A percentile compares a stretch with the other conserved stretches of the same genome.
Conservation (phyloP, 129 eudicot genomes). For the Lonicera japonica region DNA sequence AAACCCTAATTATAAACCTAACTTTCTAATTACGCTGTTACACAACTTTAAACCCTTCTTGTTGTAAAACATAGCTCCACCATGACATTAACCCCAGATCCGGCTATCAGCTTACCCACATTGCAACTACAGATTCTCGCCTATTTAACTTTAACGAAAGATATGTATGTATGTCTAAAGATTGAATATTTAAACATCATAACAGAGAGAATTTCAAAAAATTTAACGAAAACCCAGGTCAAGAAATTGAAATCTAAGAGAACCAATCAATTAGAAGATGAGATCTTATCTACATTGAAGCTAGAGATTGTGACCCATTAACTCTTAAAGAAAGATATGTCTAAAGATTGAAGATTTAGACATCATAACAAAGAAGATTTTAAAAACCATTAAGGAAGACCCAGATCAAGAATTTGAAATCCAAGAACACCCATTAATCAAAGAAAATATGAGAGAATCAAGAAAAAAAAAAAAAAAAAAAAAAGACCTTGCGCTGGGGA, state of each 20-base stretch:
- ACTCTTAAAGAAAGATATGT: no score
- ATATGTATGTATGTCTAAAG: no score
- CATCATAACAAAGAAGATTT: no score
- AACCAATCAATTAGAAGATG: not conserved
- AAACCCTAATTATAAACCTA: no score
- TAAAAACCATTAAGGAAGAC: constrained; percentile 4
- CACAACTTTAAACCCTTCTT: no score
- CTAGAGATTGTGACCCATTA: not conserved
- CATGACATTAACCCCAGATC: not conserved
- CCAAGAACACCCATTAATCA: constrained; percentile 1
- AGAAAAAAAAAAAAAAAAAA: not conserved
- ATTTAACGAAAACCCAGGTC: constrained; percentile 7
- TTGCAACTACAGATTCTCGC: not conserved
- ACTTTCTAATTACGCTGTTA: no score
- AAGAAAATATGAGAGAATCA: constrained; percentile 4
- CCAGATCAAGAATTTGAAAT: constrained; percentile 9
- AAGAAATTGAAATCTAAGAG: constrained; percentile 7
- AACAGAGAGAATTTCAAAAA: no score
- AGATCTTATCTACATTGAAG: not conserved
- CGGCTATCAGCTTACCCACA: not conserved
- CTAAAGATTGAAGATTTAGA: no score
- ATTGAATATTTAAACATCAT: no score
- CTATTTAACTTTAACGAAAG: no score
- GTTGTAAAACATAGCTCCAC: no score
- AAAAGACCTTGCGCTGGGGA: constrained; percentile 81